Evolutionary conservation across 2,329 filamentous ascomycete genomes (phyloP).

Genomic region (Beauveria sp.): DNA sequence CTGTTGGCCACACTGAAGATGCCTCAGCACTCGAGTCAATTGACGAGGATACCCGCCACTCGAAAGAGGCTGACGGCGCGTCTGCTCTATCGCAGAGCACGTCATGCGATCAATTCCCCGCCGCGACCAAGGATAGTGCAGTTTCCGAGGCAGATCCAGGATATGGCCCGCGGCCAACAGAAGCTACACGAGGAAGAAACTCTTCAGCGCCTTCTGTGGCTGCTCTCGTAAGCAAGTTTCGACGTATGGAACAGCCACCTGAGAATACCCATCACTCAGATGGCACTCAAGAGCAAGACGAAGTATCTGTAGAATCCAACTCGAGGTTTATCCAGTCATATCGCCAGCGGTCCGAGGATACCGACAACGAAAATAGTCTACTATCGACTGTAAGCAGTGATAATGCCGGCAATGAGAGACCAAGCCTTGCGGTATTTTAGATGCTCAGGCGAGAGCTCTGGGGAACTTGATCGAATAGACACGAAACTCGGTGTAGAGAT

Average conservation of each 20-base stretch:
- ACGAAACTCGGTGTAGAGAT: too few relatives aligned
- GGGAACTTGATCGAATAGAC: not conserved
- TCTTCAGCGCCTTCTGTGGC: constrained; percentile 17
- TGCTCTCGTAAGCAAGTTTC: constrained; percentile 19
- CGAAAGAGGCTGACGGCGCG: not conserved
- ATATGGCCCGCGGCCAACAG: not conserved
- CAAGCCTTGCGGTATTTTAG: not conserved
- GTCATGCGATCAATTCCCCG: not conserved
- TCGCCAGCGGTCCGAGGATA: constrained; percentile 5
- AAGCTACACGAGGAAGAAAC: not conserved
- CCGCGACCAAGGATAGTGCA: not conserved
- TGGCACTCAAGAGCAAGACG: constrained; percentile 1
- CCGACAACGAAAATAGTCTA: constrained; percentile 1
- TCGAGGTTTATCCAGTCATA: constrained; percentile 10
- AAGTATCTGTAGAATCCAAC: not conserved
- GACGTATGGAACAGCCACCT: constrained; percentile 15
- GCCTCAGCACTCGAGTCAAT: not conserved
- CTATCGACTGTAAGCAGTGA: not conserved
- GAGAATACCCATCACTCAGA: not conserved
- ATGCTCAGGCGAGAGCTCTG: not conserved
- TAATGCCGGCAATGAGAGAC: not conserved
- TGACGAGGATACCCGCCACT: not conserved
- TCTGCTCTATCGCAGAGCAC: not conserved
- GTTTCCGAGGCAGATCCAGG: not conserved
- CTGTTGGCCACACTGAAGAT: not conserved